Conservation (phyloP, 345 rosid species). For the Alliaria petiolata region DNA sequence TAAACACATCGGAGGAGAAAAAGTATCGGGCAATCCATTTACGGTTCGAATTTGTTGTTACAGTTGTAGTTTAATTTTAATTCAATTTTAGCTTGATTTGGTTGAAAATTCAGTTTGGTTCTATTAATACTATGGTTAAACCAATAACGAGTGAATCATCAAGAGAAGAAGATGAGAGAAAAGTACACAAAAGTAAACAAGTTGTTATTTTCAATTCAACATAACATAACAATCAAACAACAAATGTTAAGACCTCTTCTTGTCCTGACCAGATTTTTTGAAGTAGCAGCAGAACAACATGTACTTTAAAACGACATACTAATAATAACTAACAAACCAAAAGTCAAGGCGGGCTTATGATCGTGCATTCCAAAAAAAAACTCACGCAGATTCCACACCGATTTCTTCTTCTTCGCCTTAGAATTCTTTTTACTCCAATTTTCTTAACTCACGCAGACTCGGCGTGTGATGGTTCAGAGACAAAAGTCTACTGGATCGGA, state of each 20-base stretch:
- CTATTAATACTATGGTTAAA: too few species aligned
- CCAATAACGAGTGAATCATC: too few species aligned
- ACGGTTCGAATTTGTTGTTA: too few species aligned
- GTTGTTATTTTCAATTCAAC: neutral
- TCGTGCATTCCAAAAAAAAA: constrained; percentile 25
- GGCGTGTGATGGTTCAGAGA: constrained; percentile 28
- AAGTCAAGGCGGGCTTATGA: constrained; percentile 7
- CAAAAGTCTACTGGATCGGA: constrained; percentile 56
- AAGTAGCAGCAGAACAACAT: neutral
- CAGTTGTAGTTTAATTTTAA: too few species aligned
- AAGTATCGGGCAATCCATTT: too few species aligned
- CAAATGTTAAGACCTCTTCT: neutral
- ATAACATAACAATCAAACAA: constrained; percentile 4
- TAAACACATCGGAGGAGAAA: too few species aligned
- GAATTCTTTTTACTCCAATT: neutral
- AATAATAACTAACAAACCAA: neutral
- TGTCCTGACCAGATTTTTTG: neutral
- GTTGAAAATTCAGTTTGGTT: too few species aligned
- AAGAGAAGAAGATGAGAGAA: too few species aligned
- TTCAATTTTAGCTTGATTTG: too few species aligned
- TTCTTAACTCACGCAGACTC: neutral
- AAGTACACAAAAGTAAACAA: neutral
- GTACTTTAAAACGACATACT: neutral
- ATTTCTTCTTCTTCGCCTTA: constrained; percentile 20
- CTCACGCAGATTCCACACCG: constrained; percentile 29